Base-by-base conservation (phyloP, 1,284 basidiomycete species). In the Pseudozyma thailandica region DNA sequence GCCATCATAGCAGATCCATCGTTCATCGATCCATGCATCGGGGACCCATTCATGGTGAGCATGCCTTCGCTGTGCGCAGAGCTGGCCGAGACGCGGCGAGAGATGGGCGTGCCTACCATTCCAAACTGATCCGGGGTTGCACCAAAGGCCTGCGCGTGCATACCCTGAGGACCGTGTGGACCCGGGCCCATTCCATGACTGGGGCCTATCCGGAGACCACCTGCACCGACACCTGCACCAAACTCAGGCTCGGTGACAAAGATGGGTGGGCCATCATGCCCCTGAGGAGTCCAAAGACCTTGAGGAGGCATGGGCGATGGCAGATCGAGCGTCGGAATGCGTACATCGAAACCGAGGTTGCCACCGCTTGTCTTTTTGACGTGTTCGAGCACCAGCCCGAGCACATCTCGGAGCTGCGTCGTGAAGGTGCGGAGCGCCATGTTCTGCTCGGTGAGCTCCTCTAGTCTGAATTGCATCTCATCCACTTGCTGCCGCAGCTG, bases 231-330 rank as follows among this genome's bases (percentile, higher is more conserved):
- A 5, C 59, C 56, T 1, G 51, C 56, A 10, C 72, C 72, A 33
- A 66, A 65, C n/a, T 68, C 62, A 25, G 73, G 74, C 51, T 77
- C 75, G 16, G 75, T 77, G 26, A 77, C 63, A 52, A 77, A 77
- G 42, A 77, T 77, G 4, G 75, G 70, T 23, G 75, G 75, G n/a
- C 73, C 65, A 30, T 77, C 75, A 37, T 74, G 72, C 21, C 54
- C 54, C 50, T 69, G 65, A n/a, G 64, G 71, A 21, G 64, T 68
- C 71, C 71, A 68, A 16, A 74, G 38, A 0, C 64, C 72, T 33
- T 62, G 57, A 15, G 59, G 63, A 18, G 75, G 75, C 52, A 66
- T 75, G 4, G 72, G 65, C 20, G 57, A 69, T 4, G 74, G 70
- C 12, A 75, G 42, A 31, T 77, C 75, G n/a, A 61, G 57, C 16